Evolutionary conservation across 768 basidiomycete species (phyloP).

Genomic region (Lentinus tigrinus): DNA sequence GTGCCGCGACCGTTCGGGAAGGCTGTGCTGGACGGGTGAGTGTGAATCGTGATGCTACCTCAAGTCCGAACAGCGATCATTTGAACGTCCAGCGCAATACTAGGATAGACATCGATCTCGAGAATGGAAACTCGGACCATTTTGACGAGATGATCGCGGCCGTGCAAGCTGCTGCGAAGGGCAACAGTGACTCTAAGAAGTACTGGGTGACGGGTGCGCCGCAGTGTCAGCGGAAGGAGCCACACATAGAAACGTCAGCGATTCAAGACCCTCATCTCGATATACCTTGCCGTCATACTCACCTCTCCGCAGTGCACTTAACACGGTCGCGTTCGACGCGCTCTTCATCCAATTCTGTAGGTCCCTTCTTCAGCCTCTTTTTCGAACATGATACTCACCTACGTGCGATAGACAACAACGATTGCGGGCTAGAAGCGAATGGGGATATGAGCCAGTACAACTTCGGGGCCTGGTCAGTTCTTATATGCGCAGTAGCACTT

Average conservation of each 20-base stretch:
- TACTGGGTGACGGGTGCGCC: slow-evolving; percentile 68
- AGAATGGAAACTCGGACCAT: background rate
- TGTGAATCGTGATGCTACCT: too few species aligned
- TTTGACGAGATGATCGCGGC: too few species aligned
- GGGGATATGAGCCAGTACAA: slow-evolving; percentile 45
- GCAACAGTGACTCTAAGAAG: slow-evolving; percentile 35
- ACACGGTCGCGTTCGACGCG: slow-evolving; percentile 65
- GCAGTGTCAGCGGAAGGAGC: slow-evolving; percentile 71
- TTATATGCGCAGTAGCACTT: background rate
- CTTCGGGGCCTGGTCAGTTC: slow-evolving; percentile 49
- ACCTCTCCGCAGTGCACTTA: slow-evolving; percentile 42
- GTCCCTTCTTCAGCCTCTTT: slow-evolving; percentile 7
- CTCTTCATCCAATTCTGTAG: slow-evolving; percentile 71
- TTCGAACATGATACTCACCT: background rate
- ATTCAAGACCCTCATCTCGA: too few species aligned
- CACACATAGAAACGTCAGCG: slow-evolving; percentile 42
- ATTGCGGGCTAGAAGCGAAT: slow-evolving; percentile 48
- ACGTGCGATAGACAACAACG: slow-evolving; percentile 47
- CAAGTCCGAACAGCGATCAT: too few species aligned
- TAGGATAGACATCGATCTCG: background rate
- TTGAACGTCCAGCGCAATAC: background rate
- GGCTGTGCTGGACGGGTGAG: slow-evolving; percentile 71
- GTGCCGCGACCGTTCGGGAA: slow-evolving; percentile 67
- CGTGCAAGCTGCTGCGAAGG: too few species aligned
- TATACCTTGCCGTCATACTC: too few species aligned